Evolutionary conservation across 768 basidiomycete species (phyloP).

Genomic region (Postia placenta): DNA sequence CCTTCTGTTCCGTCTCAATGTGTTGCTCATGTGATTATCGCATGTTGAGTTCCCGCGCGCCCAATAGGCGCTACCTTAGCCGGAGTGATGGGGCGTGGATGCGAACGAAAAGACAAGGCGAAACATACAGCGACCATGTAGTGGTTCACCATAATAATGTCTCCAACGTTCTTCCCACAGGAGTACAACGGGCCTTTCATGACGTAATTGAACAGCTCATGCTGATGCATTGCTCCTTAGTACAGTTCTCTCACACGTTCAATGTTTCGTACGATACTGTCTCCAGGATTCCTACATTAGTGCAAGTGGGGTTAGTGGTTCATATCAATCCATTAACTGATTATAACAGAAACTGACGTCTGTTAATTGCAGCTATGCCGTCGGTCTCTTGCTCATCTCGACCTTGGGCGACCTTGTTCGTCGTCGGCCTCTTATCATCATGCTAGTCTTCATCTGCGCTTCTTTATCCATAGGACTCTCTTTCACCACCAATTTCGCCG

Average conservation of each 20-base stretch:
- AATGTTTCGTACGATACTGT: slow-evolving; percentile 28
- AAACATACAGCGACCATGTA: too few relatives aligned
- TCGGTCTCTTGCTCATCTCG: slow-evolving; percentile 50
- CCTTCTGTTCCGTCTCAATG: too few relatives aligned
- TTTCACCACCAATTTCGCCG: slow-evolving; percentile 47
- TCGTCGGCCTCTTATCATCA: slow-evolving; percentile 62
- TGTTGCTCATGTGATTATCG: too few relatives aligned
- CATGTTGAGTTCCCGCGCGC: too few relatives aligned
- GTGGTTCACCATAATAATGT: too few relatives aligned
- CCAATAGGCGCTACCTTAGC: too few relatives aligned
- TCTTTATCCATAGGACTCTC: slow-evolving; percentile 68
- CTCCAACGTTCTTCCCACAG: too few relatives aligned
- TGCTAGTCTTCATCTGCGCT: slow-evolving; percentile 46
- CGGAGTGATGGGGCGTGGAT: too few relatives aligned
- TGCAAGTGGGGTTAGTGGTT: slow-evolving; percentile 55
- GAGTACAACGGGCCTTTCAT: too few relatives aligned
- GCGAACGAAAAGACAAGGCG: too few relatives aligned
- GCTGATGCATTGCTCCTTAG: background rate
- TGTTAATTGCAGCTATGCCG: slow-evolving; percentile 17
- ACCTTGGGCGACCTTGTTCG: slow-evolving; percentile 82
- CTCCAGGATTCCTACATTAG: slow-evolving; percentile 53
- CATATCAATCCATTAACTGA: background rate
- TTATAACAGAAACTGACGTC: background rate
- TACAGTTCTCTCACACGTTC: slow-evolving; percentile 22
- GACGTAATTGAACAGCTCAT: too few relatives aligned